Evolutionary conservation across 1,284 basidiomycete genomes (phyloP).

Genomic region (Microstroma glucosiphilum): DNA sequence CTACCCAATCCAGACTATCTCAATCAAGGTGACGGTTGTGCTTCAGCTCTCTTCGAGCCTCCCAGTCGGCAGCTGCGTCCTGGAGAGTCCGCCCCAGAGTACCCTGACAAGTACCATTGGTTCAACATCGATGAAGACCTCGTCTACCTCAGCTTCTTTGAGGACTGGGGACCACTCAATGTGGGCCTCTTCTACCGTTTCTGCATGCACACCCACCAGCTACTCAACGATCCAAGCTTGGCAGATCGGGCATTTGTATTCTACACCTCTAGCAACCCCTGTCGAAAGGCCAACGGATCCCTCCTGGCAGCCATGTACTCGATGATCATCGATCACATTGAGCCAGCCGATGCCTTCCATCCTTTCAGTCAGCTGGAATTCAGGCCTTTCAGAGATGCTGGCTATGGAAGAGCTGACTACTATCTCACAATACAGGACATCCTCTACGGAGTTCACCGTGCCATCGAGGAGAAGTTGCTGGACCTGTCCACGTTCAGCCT

Average conservation of each 20-base stretch:
- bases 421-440: conserved; percentile 76
- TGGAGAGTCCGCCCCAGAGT: conserved; percentile 20
- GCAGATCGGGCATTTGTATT: conserved; percentile 66
- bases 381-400: conserved; percentile 85
- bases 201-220: conserved; percentile 82
- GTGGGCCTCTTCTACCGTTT: conserved; percentile 60
- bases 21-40: conserved; percentile 2
- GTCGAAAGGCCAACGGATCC: conserved; percentile 86
- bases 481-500: conserved; percentile 79
- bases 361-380: conserved; percentile 66
- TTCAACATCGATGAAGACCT: conserved; percentile 74
- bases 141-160: conserved; percentile 76
- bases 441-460: conserved; percentile 91
- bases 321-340: conserved; percentile 81
- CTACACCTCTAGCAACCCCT: conserved; percentile 78
- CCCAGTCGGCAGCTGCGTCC: conserved; percentile 13
- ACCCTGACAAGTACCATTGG: conserved; percentile 33
- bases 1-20: conserved; percentile 15
- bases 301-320: conserved; percentile 79
- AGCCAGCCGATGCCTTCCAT: conserved; percentile 91
- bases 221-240: conserved; percentile 64
- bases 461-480: conserved; percentile 77
- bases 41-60: conserved; percentile 12
- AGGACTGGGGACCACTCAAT: conserved; percentile 62
- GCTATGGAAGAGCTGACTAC: conserved; percentile 85